These are phyloP conservation scores for Stephania japonica DNA, from an alignment of 164 flowering plant genomes.

Conservation along the genomic window DNA sequence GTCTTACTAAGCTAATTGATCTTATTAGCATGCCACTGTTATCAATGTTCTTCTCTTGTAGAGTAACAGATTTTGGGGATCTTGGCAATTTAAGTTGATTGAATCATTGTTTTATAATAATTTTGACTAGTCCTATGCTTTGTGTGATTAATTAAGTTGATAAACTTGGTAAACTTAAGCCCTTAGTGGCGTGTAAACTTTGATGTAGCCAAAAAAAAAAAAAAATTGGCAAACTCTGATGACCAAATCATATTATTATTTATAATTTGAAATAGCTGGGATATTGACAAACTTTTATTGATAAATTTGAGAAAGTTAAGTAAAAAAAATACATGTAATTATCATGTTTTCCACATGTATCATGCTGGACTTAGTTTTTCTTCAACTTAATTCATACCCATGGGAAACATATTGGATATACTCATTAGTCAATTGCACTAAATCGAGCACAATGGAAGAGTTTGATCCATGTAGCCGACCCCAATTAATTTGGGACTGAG, in stretches of 20 bases:
- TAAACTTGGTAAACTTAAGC: neutral
- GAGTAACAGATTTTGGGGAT: neutral
- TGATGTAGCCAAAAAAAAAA: no score
- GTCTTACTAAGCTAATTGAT: neutral
- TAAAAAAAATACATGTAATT: neutral
- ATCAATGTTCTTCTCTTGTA: neutral
- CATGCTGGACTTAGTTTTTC: no score
- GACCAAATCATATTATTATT: neutral
- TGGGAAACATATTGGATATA: neutral
- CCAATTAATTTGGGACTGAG: no score
- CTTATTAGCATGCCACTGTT: neutral
- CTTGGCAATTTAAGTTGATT: no score
- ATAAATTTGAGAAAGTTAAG: neutral
- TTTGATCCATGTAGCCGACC: no score
- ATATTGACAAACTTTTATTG: neutral
- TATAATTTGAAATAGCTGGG: neutral
- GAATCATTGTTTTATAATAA: no score
- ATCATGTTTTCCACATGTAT: no score
- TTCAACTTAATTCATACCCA: neutral
- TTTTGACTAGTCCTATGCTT: neutral
- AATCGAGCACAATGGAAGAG: no score
- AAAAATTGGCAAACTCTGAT: no score
- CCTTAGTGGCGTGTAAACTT: no score
- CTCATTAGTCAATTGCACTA: neutral
- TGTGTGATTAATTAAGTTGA: neutral